Base-by-base conservation (phyloP, 2,329 filamentous ascomycete genomes). In the Ilyonectria robusta region DNA sequence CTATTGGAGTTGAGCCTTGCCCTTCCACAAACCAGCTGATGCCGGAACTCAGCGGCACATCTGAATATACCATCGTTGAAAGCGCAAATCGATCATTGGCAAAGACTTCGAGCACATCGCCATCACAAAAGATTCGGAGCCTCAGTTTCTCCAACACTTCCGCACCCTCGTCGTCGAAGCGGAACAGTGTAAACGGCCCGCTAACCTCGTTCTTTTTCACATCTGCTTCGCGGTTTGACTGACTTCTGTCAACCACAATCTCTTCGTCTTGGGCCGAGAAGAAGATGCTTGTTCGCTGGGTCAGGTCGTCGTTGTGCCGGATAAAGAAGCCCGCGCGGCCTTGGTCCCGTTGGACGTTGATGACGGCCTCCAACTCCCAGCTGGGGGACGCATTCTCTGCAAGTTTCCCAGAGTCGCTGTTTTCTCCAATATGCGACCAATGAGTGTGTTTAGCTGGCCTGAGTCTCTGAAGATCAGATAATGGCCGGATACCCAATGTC, bases 111-210 rank as follows among this genome's bases (percentile, higher is more conserved):
- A 78, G 55, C 7, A 74, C 59, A n/a, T 75, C 73, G 0, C 72
- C 70, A 2, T 78, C 76, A 4, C 62, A 71, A 15, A 78, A 78
- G 0, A 77, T 71, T 8, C 70, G 62, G 13, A 77, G 3, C 4
- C 61, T 67, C 0, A 77, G 40, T 10, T 72, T 68, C 31, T 77
- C 76, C 4, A 74, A 4, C 7, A 65, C 62, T 5, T 75, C 74
- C 1, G 31, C 15, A 0, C 62, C 67, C 1, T 70, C 33, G 1
- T 42, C 29, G 4, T 72, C 58, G 0, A 53, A 51, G 19, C 66
- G 67, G 71, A 87, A 86, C 0, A 87, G 78, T 0, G 85, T 87
- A 61, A 86, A 84, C 0, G 85, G 83, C 0, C 82, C 83, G 42
- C 71, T 69, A 50, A 81, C 77, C 1, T 69, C 46, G 4, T 71